Percentiles rank a stretch among this genome's conserved stretches.
Conservation (phyloP, 345 rosid species). For the Chamaenerion angustifolium region DNA sequence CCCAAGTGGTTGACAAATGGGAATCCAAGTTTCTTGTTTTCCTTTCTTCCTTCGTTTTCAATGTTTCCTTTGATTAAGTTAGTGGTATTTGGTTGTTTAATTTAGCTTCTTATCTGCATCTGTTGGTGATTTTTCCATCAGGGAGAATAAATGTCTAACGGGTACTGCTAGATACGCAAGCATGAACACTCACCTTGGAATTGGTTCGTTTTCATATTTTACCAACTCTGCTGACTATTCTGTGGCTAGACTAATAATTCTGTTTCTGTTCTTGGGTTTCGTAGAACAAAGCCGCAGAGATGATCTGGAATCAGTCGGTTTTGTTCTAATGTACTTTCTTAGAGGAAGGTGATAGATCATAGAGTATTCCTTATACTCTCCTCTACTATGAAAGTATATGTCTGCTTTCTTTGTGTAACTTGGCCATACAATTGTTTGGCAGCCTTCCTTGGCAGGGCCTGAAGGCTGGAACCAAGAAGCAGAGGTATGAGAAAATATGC, state of each 20-base stretch:
- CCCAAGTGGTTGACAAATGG: no score
- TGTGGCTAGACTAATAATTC: background rate
- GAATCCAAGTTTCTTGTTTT: no score
- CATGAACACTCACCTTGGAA: slow-evolving; percentile 98
- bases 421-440: slow-evolving; percentile 2
- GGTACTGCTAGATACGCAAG: slow-evolving; percentile 99
- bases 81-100: background rate
- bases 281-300: slow-evolving; percentile 98
- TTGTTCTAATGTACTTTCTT: slow-evolving; percentile 85
- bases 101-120: slow-evolving; percentile 1
- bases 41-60: no score
- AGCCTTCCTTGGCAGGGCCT: slow-evolving; percentile 99
- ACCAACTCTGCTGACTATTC: background rate
- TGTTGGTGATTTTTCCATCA: slow-evolving; percentile 14
- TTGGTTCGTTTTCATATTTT: slow-evolving; percentile 34
- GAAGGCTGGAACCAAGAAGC: slow-evolving; percentile 95
- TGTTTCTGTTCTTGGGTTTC: slow-evolving; percentile 4
- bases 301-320: slow-evolving; percentile 96
- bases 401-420: slow-evolving; percentile 2
- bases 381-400: slow-evolving; percentile 7
- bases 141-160: slow-evolving; percentile 91
- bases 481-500: slow-evolving; percentile 91
- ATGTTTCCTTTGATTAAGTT: background rate
- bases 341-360: slow-evolving; percentile 67
- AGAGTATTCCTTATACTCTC: background rate